These are phyloP conservation scores for Trypanosoma lewisi DNA, from an alignment of 208 protist genomes.

Conservation along the genomic window DNA sequence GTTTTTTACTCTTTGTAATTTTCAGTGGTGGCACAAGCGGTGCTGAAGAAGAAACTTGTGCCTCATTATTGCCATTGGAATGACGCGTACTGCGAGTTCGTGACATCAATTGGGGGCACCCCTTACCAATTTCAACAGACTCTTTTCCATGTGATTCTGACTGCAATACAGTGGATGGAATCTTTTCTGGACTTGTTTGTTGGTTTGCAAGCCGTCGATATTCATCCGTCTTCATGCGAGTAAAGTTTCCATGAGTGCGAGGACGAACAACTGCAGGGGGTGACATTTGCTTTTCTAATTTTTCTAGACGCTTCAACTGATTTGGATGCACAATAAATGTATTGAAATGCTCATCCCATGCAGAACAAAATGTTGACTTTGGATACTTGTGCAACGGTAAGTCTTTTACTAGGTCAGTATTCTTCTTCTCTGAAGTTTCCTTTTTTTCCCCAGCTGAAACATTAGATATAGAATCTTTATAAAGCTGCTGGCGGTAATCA, in stretches of 20 bases:
- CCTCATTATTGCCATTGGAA: background rate
- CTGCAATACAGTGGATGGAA: background rate
- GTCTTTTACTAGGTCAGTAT: background rate
- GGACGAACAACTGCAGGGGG: conserved; percentile 7
- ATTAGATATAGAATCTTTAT: too few relatives aligned
- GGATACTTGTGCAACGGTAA: background rate
- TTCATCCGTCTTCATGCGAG: background rate
- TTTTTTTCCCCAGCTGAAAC: too few relatives aligned
- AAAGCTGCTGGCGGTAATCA: background rate
- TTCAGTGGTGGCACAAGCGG: conserved; percentile 2
- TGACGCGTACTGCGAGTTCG: background rate
- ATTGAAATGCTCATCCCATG: conserved; percentile 15
- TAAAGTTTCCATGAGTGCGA: background rate
- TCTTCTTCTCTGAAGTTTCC: background rate
- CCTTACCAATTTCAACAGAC: background rate
- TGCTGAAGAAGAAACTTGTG: background rate
- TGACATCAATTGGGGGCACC: background rate
- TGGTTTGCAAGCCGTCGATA: background rate
- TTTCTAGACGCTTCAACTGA: conserved; percentile 13
- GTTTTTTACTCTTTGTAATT: background rate
- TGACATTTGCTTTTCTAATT: background rate
- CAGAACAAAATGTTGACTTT: background rate
- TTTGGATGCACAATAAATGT: conserved; percentile 32
- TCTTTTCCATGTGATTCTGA: background rate
- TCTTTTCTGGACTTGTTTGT: background rate